phyloP scores from a whole-genome alignment of 2,329 filamentous ascomycete genomes.

The Harringtonia lauricola region DNA sequence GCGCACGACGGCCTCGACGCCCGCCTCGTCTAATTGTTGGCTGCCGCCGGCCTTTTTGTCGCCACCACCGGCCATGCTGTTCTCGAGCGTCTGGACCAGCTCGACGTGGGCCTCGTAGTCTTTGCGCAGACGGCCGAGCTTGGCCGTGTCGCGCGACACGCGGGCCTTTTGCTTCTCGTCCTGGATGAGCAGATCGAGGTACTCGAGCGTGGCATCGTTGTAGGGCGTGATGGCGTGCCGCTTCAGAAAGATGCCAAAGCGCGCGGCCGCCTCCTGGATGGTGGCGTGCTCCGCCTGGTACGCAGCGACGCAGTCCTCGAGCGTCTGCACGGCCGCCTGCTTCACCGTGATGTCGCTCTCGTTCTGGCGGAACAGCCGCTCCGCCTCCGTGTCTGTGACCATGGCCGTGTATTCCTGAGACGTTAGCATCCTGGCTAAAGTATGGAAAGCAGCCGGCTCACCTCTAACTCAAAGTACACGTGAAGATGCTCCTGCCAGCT shows the following conservation, averaged over 20 bases:
- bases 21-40: not conserved
- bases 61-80: not conserved
- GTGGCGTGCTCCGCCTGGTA: conserved; percentile 19
- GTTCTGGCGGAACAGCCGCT: conserved; percentile 15
- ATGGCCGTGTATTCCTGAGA: conserved; percentile 8
- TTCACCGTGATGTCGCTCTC: conserved; percentile 14
- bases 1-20: not conserved
- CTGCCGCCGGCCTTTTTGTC: not conserved
- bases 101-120: conserved; percentile 13
- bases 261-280: conserved; percentile 22
- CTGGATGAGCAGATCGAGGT: conserved; percentile 26
- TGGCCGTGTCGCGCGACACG: conserved; percentile 14
- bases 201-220: conserved; percentile 28
- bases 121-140: conserved; percentile 13
- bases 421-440: not conserved
- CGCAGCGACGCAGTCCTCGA: conserved; percentile 16
- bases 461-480: conserved; percentile 19
- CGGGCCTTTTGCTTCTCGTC: conserved; percentile 22
- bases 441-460: conserved; percentile 3
- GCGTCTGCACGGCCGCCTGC: conserved; percentile 15
- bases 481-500: conserved; percentile 25
- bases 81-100: conserved; percentile 12
- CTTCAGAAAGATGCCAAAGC: conserved; percentile 27
- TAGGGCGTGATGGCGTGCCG: conserved; percentile 24
- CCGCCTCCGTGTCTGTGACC: conserved; percentile 15